Conservation (phyloP, 306 rosid species). For the Vigna unguiculata region DNA sequence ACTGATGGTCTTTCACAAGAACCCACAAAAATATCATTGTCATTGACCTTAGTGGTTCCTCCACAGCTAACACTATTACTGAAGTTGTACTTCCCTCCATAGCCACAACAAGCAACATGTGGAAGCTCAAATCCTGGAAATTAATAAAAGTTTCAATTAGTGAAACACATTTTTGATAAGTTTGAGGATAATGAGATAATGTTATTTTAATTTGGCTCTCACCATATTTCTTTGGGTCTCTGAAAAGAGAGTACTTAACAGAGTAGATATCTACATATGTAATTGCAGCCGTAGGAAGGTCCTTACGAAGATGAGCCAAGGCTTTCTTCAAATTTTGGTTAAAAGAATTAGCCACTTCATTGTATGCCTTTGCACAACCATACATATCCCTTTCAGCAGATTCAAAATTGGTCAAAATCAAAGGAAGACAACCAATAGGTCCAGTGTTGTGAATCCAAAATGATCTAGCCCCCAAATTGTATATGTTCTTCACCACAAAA, state of each 20-base stretch:
- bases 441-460: conserved; percentile 56
- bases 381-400: conserved; percentile 37
- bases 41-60: conserved; percentile 4
- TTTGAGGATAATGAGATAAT: neutral
- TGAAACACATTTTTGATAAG: neutral
- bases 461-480: conserved; percentile 47
- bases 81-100: conserved; percentile 62
- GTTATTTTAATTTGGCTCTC: conserved; percentile 21
- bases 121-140: conserved; percentile 61
- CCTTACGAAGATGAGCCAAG: conserved; percentile 51
- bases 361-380: conserved; percentile 64
- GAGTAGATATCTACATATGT: conserved; percentile 63
- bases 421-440: conserved; percentile 52
- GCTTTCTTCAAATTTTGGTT: conserved; percentile 61
- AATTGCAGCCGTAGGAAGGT: conserved; percentile 60
- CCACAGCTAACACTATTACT: conserved; percentile 43
- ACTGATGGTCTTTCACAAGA: conserved; percentile 39
- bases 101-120: conserved; percentile 57
- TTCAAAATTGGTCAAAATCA: conserved; percentile 26
- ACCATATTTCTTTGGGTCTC: conserved; percentile 57
- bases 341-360: conserved; percentile 61
- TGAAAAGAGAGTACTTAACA: conserved; percentile 48
- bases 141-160: neutral
- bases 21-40: conserved; percentile 10
- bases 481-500: conserved; percentile 37